Conservation (phyloP, 1,139 yeast genomes). For the Yamadazyma buinensis region DNA sequence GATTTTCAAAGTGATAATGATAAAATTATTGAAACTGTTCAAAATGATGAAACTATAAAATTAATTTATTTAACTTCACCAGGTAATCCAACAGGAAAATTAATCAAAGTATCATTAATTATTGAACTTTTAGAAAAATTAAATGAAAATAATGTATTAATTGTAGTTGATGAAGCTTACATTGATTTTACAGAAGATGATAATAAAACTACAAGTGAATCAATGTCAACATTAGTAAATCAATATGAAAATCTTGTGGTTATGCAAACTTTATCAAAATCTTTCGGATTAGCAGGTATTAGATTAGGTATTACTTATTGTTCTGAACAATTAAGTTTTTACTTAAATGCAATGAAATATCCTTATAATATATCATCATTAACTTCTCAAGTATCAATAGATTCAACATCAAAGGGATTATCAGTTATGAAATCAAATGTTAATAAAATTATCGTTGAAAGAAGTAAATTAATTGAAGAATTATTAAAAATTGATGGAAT, state of each 20-base stretch:
- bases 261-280: constrained; percentile 86
- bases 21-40: constrained; percentile 50
- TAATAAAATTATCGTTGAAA: constrained; percentile 48
- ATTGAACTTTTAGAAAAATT: constrained; percentile 48
- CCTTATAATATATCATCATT: constrained; percentile 90
- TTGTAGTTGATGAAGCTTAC: constrained; percentile 93
- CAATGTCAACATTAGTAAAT: constrained; percentile 78
- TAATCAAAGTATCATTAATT: constrained; percentile 48
- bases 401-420: constrained; percentile 66
- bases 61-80: constrained; percentile 89
- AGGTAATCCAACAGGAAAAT: constrained; percentile 92
- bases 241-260: constrained; percentile 81
- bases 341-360: constrained; percentile 86
- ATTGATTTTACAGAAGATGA: constrained; percentile 65
- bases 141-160: constrained; percentile 64
- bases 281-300: constrained; percentile 95
- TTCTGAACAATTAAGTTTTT: constrained; percentile 52
- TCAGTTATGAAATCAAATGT: constrained; percentile 56
- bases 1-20: constrained; percentile 66
- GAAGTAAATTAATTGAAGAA: constrained; percentile 48
- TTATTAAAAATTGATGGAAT: constrained; percentile 56
- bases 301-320: constrained; percentile 81
- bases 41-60: constrained; percentile 59
- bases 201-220: constrained; percentile 32
- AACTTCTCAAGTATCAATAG: constrained; percentile 69